Base-by-base conservation (phyloP, 768 basidiomycete genomes). In the Punctularia strigosozonata region DNA sequence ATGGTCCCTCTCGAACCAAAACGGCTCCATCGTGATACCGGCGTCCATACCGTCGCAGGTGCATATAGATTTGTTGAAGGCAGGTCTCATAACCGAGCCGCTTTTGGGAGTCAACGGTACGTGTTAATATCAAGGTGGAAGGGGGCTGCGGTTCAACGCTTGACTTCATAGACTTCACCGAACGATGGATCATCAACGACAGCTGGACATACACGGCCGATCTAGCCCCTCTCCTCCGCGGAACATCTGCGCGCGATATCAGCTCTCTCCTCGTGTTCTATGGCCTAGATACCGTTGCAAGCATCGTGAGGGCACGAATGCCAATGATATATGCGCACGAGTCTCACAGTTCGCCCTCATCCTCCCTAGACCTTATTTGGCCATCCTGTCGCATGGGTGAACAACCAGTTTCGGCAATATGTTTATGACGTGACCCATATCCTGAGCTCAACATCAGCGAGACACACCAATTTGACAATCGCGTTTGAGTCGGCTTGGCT, bases 201-300 rank as follows among this genome's bases (percentile, higher is more conserved):
- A 69, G 71, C 41, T 77, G 75, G 73, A 73, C 70, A 0, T 75
- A 74, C 44, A 73, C 69, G 0, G 70, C 73, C 3, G 69, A 72
- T 46, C 41, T 75, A 25, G 49, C 64, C 1, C 69, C 73, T 5
- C 62, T 73, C 40, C 46, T 59, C 18, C 37, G 52, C 32, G 50
- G 46, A 5, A 36, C 57, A 17, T 37, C 50, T 14, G 31, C 51
- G 1, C 37, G 26, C 18, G 45, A 49, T 6, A 49, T 61, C 19
- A 57, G 51, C 38, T 61, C 64, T 0, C 48, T 76, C 6, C 56
- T 75, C 8, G 61, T 76, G 5, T 73, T 74, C 47, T 68, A 75
- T 40, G 73, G 73, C 5, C 59, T 77, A 21, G 73, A 76, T 47
- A 75, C 72, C 0, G 59, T 75, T 31, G 72, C 71, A 1, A 73